Evolutionary conservation across 768 basidiomycete genomes (phyloP), one percentile per base, ranked within the genome.

Genomic region (Tylopilus felleus): DNA sequence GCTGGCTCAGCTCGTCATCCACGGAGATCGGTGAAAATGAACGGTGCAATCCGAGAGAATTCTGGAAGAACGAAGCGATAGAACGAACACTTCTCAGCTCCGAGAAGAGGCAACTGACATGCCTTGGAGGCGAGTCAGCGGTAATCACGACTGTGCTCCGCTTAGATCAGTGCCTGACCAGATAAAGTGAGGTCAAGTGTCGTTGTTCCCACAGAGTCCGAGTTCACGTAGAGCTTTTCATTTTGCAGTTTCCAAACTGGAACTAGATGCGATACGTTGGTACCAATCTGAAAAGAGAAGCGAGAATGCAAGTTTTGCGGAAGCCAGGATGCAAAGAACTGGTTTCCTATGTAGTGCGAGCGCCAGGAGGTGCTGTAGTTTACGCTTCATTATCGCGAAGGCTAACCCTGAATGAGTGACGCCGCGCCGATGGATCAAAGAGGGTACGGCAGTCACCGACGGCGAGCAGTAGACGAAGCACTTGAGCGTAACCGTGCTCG

Each of bases 81-180:
- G 36, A 44, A 51, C 48, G 28, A 40, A 40, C 42, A 21, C 51
- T 60, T 53, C 49, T 41, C 27, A 56, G 27, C 51, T 50, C 43
- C 57, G 22, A 53, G 55, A 65, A 46, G 52, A 47, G 46, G 65
- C 62, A 56, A 62, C 25, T 29, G 60, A 56, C 59, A 61, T 63
- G 55, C 61, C 60, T 61, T 66, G 65, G 47, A 52, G 56, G 63
- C 52, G 58, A 63, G 59, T 25, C 49, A 58, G 66, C 53, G 53
- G 59, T 65, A 55, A 59, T 71, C 56, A 61, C 53, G 31, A 58
- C 53, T 50, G 52, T 50, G 43, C 53, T 58, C 67, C 57, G 59
- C 48, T 53, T 44, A 58, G 56, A 56, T 64, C 56, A 60, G 67
- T 68, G 62, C 69, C 67, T 69, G 64, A 58, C 53, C 45, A 55